Conservation (phyloP, 768 basidiomycete species). For the Butyriboletus loyo region DNA sequence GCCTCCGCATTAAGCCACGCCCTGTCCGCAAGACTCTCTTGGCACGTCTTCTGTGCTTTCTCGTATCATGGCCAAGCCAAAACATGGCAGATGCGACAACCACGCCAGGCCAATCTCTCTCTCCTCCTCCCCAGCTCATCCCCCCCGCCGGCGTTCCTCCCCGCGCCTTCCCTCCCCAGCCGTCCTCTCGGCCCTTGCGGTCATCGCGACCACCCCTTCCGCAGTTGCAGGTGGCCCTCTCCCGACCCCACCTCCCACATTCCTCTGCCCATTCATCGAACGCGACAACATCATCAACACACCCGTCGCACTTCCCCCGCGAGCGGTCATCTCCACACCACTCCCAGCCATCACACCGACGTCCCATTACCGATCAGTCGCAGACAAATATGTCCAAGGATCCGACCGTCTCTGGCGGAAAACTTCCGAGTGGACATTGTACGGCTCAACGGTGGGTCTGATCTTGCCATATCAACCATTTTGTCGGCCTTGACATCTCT, state of each 20-base stretch:
- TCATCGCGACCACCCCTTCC: constrained; percentile 48
- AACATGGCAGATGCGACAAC: constrained; percentile 33
- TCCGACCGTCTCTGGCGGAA: constrained; percentile 58
- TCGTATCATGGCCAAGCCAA: constrained; percentile 55
- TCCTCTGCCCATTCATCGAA: constrained; percentile 55
- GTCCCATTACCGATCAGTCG: constrained; percentile 29
- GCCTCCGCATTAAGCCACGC: constrained; percentile 31
- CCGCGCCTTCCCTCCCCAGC: constrained; percentile 44
- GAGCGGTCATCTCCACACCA: constrained; percentile 1
- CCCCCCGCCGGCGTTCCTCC: constrained; percentile 1
- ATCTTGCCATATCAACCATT: neutral
- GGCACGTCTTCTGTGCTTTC: constrained; percentile 36
- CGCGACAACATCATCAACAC: constrained; percentile 5
- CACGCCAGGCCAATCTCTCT: constrained; percentile 12
- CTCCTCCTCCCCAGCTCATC: neutral
- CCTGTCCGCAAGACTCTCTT: constrained; percentile 33
- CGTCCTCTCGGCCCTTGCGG: constrained; percentile 54
- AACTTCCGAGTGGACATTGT: constrained; percentile 54
- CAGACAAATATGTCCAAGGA: constrained; percentile 53
- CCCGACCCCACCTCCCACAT: constrained; percentile 45
- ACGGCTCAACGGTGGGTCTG: constrained; percentile 64
- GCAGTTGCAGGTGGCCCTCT: constrained; percentile 47
- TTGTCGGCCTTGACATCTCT: neutral
- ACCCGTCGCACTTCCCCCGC: neutral
- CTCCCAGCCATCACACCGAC: constrained; percentile 8